A percentile compares a stretch with the other conserved stretches of the same genome.
phyloP scores from a whole-genome alignment of 129 eudicot species.

The Arctium lappa region DNA sequence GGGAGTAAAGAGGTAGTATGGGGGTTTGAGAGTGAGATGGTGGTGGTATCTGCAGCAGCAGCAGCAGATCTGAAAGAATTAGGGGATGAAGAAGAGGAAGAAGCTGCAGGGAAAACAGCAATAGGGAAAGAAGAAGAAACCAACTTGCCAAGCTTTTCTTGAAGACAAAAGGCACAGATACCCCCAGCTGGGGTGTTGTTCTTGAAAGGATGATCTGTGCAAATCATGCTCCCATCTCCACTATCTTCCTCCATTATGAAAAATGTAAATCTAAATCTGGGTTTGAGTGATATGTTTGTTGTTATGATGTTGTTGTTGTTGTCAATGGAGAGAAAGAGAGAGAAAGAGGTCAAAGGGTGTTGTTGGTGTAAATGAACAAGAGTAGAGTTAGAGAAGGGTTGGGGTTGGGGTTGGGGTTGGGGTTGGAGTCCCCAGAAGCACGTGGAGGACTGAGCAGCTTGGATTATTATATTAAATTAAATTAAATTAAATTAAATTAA shows the following conservation, averaged over 20 bases:
- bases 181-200: constrained; percentile 66
- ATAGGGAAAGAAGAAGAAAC: constrained; percentile 82
- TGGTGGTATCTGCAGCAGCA: constrained; percentile 16
- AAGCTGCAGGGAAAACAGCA: constrained; percentile 52
- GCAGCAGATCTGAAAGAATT: constrained; percentile 44
- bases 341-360: constrained; percentile 12
- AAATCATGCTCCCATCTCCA: constrained; percentile 61
- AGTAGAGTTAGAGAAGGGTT: background rate
- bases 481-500: constrained; percentile 9
- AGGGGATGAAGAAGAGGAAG: constrained; percentile 59
- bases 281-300: background rate
- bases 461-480: constrained; percentile 20
- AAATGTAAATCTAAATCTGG: background rate
- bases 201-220: constrained; percentile 66
- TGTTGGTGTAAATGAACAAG: constrained; percentile 23
- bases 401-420: background rate
- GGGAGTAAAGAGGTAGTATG: background rate
- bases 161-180: constrained; percentile 87
- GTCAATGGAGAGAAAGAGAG: constrained; percentile 3
- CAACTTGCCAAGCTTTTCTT: constrained; percentile 86
- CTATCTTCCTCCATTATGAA: constrained; percentile 51
- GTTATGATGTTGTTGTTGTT: background rate
- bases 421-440: constrained; percentile 63
- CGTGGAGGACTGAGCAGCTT: constrained; percentile 66
- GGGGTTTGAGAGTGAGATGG: background rate